Evolutionary conservation across 2,329 filamentous ascomycete species (phyloP).

Genomic region (Fusarium solani-melongenae): DNA sequence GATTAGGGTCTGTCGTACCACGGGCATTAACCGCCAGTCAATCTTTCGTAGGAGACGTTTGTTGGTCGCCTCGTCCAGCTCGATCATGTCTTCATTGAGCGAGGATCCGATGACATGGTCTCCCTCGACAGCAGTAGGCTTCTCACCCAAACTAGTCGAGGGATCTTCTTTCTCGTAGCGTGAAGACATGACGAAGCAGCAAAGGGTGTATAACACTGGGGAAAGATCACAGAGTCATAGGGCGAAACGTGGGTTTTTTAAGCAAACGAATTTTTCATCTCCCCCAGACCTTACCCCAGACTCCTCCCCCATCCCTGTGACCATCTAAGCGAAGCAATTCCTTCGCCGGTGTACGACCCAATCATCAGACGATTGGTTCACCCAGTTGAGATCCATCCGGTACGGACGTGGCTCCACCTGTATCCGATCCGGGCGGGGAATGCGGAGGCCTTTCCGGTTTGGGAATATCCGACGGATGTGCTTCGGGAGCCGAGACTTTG

Average conservation of each 20-base stretch:
- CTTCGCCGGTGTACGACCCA: not conserved
- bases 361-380: not conserved
- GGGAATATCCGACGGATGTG: not conserved
- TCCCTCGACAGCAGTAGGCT: not conserved
- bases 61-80: slow-evolving; percentile 23
- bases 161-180: not conserved
- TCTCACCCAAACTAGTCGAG: not conserved
- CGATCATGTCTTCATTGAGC: not conserved
- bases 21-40: slow-evolving; percentile 40
- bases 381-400: not conserved
- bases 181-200: not conserved
- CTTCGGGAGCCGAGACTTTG: not conserved
- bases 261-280: not conserved
- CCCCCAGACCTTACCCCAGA: not conserved
- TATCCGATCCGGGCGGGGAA: not conserved
- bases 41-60: slow-evolving; percentile 31
- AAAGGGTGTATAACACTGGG: not conserved
- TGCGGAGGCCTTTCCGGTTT: not conserved
- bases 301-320: not conserved
- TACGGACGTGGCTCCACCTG: not conserved
- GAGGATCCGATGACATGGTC: not conserved
- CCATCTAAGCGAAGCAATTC: not conserved
- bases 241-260: not conserved
- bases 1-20: slow-evolving; percentile 19
- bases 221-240: not conserved